These are phyloP conservation scores for Ogataea methanolica DNA, from an alignment of 805 yeast species.

Conservation along the genomic window DNA sequence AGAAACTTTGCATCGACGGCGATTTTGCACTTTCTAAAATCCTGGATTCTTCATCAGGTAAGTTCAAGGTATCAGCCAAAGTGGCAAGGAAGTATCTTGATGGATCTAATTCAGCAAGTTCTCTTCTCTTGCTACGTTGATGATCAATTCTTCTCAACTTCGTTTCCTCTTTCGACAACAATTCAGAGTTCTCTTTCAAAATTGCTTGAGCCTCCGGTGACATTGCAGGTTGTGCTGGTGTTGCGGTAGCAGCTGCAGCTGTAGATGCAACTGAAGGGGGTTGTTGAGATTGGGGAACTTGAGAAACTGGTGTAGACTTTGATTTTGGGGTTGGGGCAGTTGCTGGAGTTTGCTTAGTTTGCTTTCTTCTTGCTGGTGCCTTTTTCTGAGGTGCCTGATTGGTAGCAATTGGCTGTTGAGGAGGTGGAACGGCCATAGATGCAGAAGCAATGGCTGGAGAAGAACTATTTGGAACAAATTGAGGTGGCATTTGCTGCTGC, in stretches of 20 bases:
- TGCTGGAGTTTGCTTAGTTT: constrained; percentile 8
- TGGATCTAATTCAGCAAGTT: constrained; percentile 41
- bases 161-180: constrained; percentile 26
- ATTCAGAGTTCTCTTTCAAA: constrained; percentile 27
- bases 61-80: constrained; percentile 44
- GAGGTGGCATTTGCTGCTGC: constrained; percentile 10
- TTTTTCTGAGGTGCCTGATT: constrained; percentile 14
- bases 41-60: constrained; percentile 35
- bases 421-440: constrained; percentile 9
- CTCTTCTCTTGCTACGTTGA: constrained; percentile 41
- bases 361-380: constrained; percentile 20
- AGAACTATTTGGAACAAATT: constrained; percentile 10
- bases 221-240: constrained; percentile 7
- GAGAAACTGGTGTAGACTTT: constrained; percentile 11
- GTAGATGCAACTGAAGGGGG: constrained; percentile 4
- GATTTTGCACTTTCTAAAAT: constrained; percentile 20
- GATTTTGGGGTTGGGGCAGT: constrained; percentile 13
- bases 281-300: constrained; percentile 3
- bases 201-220: constrained; percentile 28
- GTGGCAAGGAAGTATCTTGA: constrained; percentile 46
- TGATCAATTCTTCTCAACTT: constrained; percentile 30
- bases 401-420: constrained; percentile 3
- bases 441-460: constrained; percentile 7
- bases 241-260: constrained; percentile 2
- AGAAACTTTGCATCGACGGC: neutral